Evolutionary conservation across 2,329 filamentous ascomycete species (phyloP).

Genomic region (Trichoderma gracile): DNA sequence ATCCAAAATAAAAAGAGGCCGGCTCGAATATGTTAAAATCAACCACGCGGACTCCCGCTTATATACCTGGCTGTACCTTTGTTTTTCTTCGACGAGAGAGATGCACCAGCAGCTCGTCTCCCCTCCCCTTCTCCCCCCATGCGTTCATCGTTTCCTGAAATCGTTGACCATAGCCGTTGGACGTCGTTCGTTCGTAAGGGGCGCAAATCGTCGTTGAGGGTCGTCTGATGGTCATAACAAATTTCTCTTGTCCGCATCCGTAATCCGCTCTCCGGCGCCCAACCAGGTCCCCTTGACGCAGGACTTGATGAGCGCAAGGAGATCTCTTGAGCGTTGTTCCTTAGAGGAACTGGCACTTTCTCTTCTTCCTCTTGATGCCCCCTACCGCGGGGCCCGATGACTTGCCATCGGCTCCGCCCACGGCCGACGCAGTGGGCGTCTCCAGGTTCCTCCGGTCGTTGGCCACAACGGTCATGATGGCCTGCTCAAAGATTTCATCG

Average conservation of each 20-base stretch:
- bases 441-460: slow-evolving; percentile 70
- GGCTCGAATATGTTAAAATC: slow-evolving; percentile 26
- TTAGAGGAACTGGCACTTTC: slow-evolving; percentile 78
- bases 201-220: slow-evolving; percentile 39
- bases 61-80: slow-evolving; percentile 27
- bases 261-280: background rate
- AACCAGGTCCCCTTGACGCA: background rate
- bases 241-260: slow-evolving; percentile 33
- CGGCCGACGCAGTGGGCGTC: slow-evolving; percentile 45
- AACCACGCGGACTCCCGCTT: slow-evolving; percentile 25
- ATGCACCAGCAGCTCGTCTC: slow-evolving; percentile 28
- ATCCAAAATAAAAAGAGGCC: slow-evolving; percentile 26
- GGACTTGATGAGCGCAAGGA: slow-evolving; percentile 15
- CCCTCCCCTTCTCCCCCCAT: background rate
- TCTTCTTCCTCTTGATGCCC: slow-evolving; percentile 74
- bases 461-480: slow-evolving; percentile 85
- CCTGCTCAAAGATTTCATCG: slow-evolving; percentile 91
- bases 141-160: slow-evolving; percentile 23
- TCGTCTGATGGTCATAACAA: slow-evolving; percentile 47
- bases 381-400: slow-evolving; percentile 47
- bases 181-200: slow-evolving; percentile 32
- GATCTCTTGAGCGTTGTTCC: slow-evolving; percentile 27
- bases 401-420: slow-evolving; percentile 42
- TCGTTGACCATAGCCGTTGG: slow-evolving; percentile 24
- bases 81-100: slow-evolving; percentile 19